Percentiles rank a stretch among this genome's conserved stretches.
These are phyloP conservation scores for Nakaseomyces delphensis DNA, from an alignment of 1,139 yeast genomes.

Conservation along the genomic window DNA sequence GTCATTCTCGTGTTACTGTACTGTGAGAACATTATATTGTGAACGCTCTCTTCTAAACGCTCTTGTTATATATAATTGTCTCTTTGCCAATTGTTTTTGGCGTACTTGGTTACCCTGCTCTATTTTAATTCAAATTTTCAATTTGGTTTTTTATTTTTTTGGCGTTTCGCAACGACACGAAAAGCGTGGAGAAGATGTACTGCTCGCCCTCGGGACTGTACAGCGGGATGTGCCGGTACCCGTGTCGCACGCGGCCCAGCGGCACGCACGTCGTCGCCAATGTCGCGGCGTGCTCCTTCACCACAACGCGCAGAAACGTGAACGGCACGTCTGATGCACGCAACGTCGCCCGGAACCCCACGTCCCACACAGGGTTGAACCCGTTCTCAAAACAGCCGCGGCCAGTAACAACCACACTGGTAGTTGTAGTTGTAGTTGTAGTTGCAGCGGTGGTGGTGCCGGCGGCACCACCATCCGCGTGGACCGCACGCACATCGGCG, in stretches of 20 bases:
- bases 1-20: background rate
- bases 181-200: slow-evolving; percentile 67
- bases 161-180: slow-evolving; percentile 35
- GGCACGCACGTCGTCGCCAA: slow-evolving; percentile 55
- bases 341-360: slow-evolving; percentile 35
- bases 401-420: slow-evolving; percentile 17
- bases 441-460: background rate
- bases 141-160: background rate
- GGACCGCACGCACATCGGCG: background rate
- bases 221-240: slow-evolving; percentile 73
- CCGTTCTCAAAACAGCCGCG: slow-evolving; percentile 46
- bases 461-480: background rate
- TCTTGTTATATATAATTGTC: too few relatives aligned
- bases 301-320: slow-evolving; percentile 45
- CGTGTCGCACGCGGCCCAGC: slow-evolving; percentile 51
- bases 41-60: too few relatives aligned
- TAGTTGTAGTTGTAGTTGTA: too few relatives aligned
- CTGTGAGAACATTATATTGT: too few relatives aligned
- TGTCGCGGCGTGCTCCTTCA: slow-evolving; percentile 36
- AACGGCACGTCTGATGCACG: slow-evolving; percentile 20
- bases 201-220: slow-evolving; percentile 75
- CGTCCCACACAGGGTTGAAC: slow-evolving; percentile 79
- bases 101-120: background rate
- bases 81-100: too few relatives aligned
- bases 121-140: background rate